Evolutionary conservation across 805 yeast species (phyloP), one percentile per base, ranked within the genome.

Genomic region (Candida sphagnicola): DNA sequence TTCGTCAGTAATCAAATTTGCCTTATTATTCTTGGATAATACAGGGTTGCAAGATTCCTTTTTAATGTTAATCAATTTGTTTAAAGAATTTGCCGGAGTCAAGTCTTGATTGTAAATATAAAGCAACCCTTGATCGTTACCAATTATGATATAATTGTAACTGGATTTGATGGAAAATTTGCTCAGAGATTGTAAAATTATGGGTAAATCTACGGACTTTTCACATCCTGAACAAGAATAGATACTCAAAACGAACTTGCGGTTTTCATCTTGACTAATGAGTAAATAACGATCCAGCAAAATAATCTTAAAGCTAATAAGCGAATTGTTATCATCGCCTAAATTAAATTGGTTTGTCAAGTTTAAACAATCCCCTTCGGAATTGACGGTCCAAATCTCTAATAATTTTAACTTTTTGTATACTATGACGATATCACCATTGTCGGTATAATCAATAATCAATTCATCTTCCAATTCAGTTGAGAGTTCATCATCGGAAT

Each of bases 351-450:
- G 35, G 13, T 23, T 8, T 13, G 13, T 24, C 28, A 33, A 23
- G 11, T 19, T 19, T 16, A 33, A 23, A 14, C 35, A 33, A 16
- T 33, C 35, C 5, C 35, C 35, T n/a, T 33, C 35, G 16, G 35
- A 62, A 38, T 55, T 33, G 10, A 24, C 24, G 5, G 18, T 57
- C 72, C 72, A 67, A 12, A 65, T 42, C 41, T 66, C 67, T 12
- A 64, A 24, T 2, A 44, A 30, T 2, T 35, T 18, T 8, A 44
- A 28, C 4, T 34, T 31, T 1, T 54, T 53, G 42, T 50, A 59
- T 29, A 61, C 43, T 4, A 65, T 44, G 28, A 58, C 42, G 16
- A 66, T 32, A 33, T 65, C 70, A 8, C 71, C 71, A 28, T 48
- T 37, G 16, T n/a, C 12, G 15, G 35, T 33, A 21, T 33, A 33